Base-by-base conservation (phyloP, 1,284 basidiomycete genomes). In the Vanrija sp. region DNA sequence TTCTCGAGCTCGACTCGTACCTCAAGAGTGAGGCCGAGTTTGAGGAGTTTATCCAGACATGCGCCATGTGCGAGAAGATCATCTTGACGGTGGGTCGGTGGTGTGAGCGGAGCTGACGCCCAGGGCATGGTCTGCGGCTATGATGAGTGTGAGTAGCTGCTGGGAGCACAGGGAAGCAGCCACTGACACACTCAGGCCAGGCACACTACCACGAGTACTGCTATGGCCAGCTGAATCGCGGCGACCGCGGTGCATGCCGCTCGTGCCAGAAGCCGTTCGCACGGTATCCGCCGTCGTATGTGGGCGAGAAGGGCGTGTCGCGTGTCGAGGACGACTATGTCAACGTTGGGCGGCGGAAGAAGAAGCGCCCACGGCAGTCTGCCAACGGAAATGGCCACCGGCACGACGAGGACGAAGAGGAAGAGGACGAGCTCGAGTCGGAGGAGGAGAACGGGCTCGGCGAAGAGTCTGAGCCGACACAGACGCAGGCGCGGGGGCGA, bases 141-240 rank as follows among this genome's bases (percentile, higher is more conserved):
- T 15, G 54, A 44, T 3, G 63, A 62, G 6, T 73, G 70, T 56
- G 50, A 31, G 31, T 31, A 8, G 31, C 31, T 27, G 6, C 15
- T 31, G 31, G 15, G 5, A 4, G 12, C 1, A 9, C 8, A 14
- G 6, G 12, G 31, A 1, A 31, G 31, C 7, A 14, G 31, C n/a
- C n/a, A n/a, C 31, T 31, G 6, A 31, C 31, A 31, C 31, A 3
- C 31, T 31, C 31, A 31, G 31, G 31, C 31, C 10, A 63, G 7
- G 61, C 64, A 0, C 69, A 71, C 48, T 63, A 62, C 42, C 73
- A 75, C 57, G 27, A 45, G 15, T 67, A 65, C 56, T 75, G 73
- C 58, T 67, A 63, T 50, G 53, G 62, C 5, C 20, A 53, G 10
- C 24, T 69, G 15, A n/a, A 44, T 6, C 53, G 59, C 16, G 50